Percentiles rank a stretch among this genome's conserved stretches.
Conservation (phyloP, 148 eudicot species). For the Vaccinium vitisidaea region DNA sequence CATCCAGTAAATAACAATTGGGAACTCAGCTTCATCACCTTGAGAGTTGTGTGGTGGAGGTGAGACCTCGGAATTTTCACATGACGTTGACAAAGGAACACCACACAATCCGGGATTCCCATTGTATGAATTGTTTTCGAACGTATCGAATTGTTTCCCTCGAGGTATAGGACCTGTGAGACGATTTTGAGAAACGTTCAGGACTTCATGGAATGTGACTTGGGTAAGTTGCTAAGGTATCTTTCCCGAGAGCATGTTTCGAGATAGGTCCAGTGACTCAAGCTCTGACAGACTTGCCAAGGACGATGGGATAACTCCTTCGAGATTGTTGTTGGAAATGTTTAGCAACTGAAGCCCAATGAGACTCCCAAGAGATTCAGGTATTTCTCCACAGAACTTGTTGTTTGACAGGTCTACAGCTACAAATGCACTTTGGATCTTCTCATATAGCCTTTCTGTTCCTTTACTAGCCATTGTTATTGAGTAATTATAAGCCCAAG, state of each 20-base stretch:
- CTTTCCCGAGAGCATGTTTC: not conserved
- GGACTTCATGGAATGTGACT: not conserved
- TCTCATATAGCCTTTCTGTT: not conserved
- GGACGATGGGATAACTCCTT: not conserved
- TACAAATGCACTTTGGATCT: not conserved
- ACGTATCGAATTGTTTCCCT: not conserved
- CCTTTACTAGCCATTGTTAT: slow-evolving; percentile 40
- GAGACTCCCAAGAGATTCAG: not conserved
- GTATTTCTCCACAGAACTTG: not conserved
- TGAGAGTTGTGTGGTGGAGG: not conserved
- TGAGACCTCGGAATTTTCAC: not conserved
- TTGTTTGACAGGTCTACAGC: not conserved
- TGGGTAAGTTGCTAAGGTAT: not conserved
- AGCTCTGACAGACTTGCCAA: not conserved
- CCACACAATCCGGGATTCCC: slow-evolving; percentile 27
- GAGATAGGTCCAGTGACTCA: not conserved
- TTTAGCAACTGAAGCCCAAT: not conserved
- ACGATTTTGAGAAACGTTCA: not conserved
- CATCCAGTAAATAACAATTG: slow-evolving; percentile 26
- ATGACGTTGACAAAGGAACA: not conserved
- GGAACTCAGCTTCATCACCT: not conserved
- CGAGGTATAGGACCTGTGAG: not conserved
- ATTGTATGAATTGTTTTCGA: not conserved
- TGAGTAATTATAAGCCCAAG: not conserved
- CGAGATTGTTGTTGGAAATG: not conserved